phyloP scores from a whole-genome alignment of 495 filamentous ascomycete genomes.

The Halenospora varia region DNA sequence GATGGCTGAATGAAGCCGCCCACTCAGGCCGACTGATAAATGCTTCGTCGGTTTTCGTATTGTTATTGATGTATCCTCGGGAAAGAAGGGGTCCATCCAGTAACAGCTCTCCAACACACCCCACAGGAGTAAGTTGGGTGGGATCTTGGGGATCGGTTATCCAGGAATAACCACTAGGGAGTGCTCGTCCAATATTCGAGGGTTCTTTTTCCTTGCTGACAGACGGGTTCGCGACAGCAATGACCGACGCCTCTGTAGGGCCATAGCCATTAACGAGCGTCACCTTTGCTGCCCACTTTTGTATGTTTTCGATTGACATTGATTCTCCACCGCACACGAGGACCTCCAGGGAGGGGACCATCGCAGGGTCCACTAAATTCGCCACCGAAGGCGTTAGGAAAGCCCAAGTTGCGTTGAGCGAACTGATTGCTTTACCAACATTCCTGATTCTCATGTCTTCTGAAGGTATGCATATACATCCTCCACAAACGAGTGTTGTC shows the following conservation, averaged over 20 bases:
- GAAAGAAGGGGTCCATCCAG: conserved; percentile 59
- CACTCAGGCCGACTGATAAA: conserved; percentile 26
- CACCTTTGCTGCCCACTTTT: conserved; percentile 49
- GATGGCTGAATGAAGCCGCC: not conserved
- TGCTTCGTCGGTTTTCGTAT: conserved; percentile 7
- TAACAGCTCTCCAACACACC: conserved; percentile 55
- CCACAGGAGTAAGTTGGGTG: conserved; percentile 51
- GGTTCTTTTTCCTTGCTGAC: conserved; percentile 29
- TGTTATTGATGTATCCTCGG: conserved; percentile 40
- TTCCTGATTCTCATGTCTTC: conserved; percentile 26
- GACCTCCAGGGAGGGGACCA: conserved; percentile 40
- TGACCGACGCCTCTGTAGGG: conserved; percentile 35
- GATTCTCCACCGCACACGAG: conserved; percentile 52
- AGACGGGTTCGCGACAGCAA: conserved; percentile 27
- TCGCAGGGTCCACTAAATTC: conserved; percentile 35
- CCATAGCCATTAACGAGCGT: conserved; percentile 55
- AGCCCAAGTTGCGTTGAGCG: conserved; percentile 15
- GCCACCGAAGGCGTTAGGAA: conserved; percentile 46
- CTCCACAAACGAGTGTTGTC: conserved; percentile 53
- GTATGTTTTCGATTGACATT: conserved; percentile 47
- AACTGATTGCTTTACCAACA: conserved; percentile 28
- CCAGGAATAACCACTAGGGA: conserved; percentile 46
- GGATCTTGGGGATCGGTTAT: conserved; percentile 52
- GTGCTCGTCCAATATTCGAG: conserved; percentile 29
- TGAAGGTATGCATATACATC: conserved; percentile 11